These are phyloP conservation scores for Epichloe festucae DNA, from an alignment of 2,329 filamentous ascomycete species.

Conservation along the genomic window DNA sequence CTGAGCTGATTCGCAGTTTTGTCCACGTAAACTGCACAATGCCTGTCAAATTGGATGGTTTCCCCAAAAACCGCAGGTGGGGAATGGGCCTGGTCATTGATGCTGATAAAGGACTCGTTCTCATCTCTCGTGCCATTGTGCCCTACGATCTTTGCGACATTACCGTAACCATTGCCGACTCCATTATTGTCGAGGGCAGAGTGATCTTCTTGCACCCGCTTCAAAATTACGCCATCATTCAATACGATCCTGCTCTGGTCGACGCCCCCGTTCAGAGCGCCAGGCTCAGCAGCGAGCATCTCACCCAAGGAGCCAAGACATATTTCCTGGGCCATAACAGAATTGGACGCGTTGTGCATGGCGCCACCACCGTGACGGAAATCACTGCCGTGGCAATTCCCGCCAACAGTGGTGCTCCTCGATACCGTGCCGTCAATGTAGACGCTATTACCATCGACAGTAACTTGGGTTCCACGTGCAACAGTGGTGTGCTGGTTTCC, in stretches of 20 bases:
- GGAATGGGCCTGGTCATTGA: conserved; percentile 97
- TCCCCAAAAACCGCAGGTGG: conserved; percentile 85
- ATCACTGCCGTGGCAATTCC: conserved; percentile 96
- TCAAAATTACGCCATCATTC: conserved; percentile 91
- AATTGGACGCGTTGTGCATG: conserved; percentile 84
- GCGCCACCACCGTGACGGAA: conserved; percentile 89
- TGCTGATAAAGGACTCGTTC: conserved; percentile 85
- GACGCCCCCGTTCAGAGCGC: conserved; percentile 87
- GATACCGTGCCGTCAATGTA: conserved; percentile 89
- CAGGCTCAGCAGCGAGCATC: conserved; percentile 63
- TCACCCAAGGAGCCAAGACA: conserved; percentile 86
- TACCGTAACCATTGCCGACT: conserved; percentile 89
- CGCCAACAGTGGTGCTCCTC: conserved; percentile 77
- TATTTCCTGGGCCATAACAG: conserved; percentile 98
- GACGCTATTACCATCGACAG: conserved; percentile 97
- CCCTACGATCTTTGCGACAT: conserved; percentile 97
- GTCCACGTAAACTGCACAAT: conserved; percentile 86
- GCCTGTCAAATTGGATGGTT: conserved; percentile 95
- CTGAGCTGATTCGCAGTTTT: conserved; percentile 86
- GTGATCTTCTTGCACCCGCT: conserved; percentile 92
- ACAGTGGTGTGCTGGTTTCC: conserved; percentile 81
- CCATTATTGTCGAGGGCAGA: conserved; percentile 85
- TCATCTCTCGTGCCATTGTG: conserved; percentile 87
- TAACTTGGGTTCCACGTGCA: conserved; percentile 78
- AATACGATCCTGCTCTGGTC: conserved; percentile 90